Conservation (phyloP, 2,329 filamentous ascomycete species). For the Pseudogymnoascus destructans region DNA sequence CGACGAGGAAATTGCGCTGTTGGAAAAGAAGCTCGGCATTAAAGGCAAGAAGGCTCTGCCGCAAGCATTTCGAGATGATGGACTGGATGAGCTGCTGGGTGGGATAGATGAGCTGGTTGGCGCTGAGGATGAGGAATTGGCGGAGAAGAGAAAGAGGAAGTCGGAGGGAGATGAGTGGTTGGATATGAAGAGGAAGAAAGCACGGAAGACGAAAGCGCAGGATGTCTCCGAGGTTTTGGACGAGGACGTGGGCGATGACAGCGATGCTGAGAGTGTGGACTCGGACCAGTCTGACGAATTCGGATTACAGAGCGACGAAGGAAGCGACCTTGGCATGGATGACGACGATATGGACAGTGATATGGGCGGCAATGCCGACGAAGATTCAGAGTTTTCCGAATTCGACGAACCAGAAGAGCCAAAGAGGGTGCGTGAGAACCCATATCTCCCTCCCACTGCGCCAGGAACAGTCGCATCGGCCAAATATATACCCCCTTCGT, state of each 20-base stretch:
- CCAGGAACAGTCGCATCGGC: constrained; percentile 35
- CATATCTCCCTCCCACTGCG: constrained; percentile 62
- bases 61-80: constrained; percentile 67
- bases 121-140: constrained; percentile 33
- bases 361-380: constrained; percentile 14
- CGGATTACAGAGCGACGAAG: constrained; percentile 14
- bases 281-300: constrained; percentile 19
- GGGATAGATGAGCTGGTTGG: constrained; percentile 44
- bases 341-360: constrained; percentile 29
- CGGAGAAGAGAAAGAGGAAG: constrained; percentile 42
- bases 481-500: constrained; percentile 85
- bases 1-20: constrained; percentile 72
- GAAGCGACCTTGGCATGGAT: constrained; percentile 28
- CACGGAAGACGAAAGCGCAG: constrained; percentile 22
- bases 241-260: constrained; percentile 24
- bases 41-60: constrained; percentile 60
- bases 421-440: constrained; percentile 58
- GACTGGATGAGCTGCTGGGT: constrained; percentile 64
- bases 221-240: constrained; percentile 16
- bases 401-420: constrained; percentile 24
- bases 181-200: constrained; percentile 42
- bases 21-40: constrained; percentile 81
- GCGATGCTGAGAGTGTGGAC: constrained; percentile 22
- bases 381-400: constrained; percentile 23
- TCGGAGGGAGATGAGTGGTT: constrained; percentile 48